Evolutionary conservation across 2,329 filamentous ascomycete genomes (phyloP), one percentile per base, ranked within the genome.

Genomic region (Apiospora rasikravindrae): DNA sequence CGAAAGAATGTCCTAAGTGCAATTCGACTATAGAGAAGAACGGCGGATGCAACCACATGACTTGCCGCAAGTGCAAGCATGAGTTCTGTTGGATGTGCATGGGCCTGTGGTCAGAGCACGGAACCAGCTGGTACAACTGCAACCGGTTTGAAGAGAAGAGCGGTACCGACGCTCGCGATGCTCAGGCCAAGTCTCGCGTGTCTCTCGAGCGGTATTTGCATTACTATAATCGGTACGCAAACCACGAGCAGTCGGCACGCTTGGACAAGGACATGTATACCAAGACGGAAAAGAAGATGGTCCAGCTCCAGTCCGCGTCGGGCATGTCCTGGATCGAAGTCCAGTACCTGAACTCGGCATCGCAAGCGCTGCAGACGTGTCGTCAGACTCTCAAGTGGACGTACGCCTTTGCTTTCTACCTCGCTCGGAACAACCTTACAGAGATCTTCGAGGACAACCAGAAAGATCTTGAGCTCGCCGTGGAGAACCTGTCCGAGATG

Each of bases 381-480:
- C 93, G 96, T n/a, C 96, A 98, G 84, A 99, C 96, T 0, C 87
- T 99, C 6, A 99, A 99, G 85, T 99, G 96, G 96, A 99, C 96
- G 0, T 99, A 99, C 79, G 96, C 96, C 0, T 99, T 99, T 83
- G 96, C 96, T 0, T 99, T 96, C 81, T 99, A 99, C 80, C 90
- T 99, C n/a, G 92, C 93, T 2, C 91, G 94, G 71, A 98, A 98
- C 87, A 98, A 99, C 80, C 86, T 96, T 71, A 98, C 96, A 0
- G 94, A 96, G 80, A 98, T 99, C 70, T 99, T 99, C 73, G 96
- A 99, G 82, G 95, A 98, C 82, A 99, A 99, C 81, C 96, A 99
- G 80, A 98, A 98, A 82, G 96, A 99, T 80, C 85, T 99, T 33
- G 96, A 99, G 83, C 93, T 99, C 91, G 96, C 96, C 0, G 96